These are phyloP conservation scores for Magnolia officinalis DNA, from an alignment of 164 flowering plant genomes.

Conservation along the genomic window DNA sequence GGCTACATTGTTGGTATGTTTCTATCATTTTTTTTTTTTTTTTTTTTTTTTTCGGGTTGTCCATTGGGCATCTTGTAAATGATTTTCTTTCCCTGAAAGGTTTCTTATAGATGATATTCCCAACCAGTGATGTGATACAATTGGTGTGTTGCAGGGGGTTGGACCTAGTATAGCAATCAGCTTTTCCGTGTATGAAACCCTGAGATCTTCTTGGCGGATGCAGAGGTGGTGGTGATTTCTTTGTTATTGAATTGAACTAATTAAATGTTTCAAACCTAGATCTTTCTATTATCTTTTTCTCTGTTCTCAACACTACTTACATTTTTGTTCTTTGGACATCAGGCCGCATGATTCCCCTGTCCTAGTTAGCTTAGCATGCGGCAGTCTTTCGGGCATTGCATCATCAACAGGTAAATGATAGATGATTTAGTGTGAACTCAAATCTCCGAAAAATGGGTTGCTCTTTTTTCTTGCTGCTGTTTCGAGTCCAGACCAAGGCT, in stretches of 20 bases:
- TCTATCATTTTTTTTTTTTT: not conserved
- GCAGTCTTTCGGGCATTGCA: conserved; percentile 84
- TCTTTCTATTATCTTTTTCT: not conserved
- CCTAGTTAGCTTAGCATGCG: conserved; percentile 73
- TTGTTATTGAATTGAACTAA: conserved; percentile 1
- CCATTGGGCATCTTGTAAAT: not conserved
- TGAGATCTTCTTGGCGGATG: conserved; percentile 60
- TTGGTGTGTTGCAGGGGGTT: conserved; percentile 57
- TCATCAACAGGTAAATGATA: conserved; percentile 68
- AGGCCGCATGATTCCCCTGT: conserved; percentile 74
- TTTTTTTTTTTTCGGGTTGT: too few species aligned
- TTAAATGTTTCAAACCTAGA: not conserved
- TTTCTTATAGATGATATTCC: not conserved
- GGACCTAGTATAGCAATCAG: conserved; percentile 84
- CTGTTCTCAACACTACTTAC: not conserved
- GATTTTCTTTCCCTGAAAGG: not conserved
- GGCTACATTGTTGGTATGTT: conserved; percentile 73
- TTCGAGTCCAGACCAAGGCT: not conserved
- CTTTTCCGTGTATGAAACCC: conserved; percentile 72
- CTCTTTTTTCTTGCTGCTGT: not conserved
- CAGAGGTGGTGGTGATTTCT: conserved; percentile 40
- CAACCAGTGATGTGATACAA: not conserved
- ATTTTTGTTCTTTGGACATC: conserved; percentile 15
- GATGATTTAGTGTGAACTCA: not conserved
- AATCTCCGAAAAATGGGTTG: not conserved